Conservation (phyloP, 208 protist species). For the Wallacemonas sp. region DNA sequence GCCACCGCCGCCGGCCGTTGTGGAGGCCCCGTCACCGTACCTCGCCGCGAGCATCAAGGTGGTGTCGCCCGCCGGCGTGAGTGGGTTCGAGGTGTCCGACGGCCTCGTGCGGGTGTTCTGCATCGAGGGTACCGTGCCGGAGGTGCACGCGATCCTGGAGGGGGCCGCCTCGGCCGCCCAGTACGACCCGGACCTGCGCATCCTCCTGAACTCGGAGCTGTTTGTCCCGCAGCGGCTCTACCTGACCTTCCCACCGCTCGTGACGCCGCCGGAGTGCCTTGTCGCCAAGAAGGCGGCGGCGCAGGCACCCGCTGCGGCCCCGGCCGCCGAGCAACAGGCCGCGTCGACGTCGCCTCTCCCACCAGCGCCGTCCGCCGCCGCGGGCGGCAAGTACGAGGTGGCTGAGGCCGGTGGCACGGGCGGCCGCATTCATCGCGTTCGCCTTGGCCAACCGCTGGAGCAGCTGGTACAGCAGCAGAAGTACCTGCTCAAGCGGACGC, state of each 20-base stretch:
- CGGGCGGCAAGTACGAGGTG: conserved; percentile 19
- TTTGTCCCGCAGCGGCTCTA: conserved; percentile 74
- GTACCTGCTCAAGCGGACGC: conserved; percentile 65
- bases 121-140: conserved; percentile 71
- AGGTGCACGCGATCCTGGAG: conserved; percentile 69
- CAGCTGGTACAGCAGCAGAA: conserved; percentile 49
- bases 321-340: neutral
- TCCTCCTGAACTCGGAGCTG: conserved; percentile 83
- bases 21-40: conserved; percentile 26
- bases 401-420: conserved; percentile 78
- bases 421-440: conserved; percentile 86
- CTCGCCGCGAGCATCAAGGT: conserved; percentile 58
- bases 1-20: neutral
- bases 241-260: conserved; percentile 70
- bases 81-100: conserved; percentile 88
- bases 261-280: conserved; percentile 48
- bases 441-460: conserved; percentile 54
- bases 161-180: conserved; percentile 19
- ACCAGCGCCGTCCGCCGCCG: neutral
- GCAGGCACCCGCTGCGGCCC: neutral
- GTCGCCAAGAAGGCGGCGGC: conserved; percentile 1
- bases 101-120: conserved; percentile 68
- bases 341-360: neutral
- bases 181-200: conserved; percentile 22
- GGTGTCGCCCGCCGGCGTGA: conserved; percentile 73